Base-by-base conservation (phyloP, 495 filamentous ascomycete genomes). In the Parmelia sp. region DNA sequence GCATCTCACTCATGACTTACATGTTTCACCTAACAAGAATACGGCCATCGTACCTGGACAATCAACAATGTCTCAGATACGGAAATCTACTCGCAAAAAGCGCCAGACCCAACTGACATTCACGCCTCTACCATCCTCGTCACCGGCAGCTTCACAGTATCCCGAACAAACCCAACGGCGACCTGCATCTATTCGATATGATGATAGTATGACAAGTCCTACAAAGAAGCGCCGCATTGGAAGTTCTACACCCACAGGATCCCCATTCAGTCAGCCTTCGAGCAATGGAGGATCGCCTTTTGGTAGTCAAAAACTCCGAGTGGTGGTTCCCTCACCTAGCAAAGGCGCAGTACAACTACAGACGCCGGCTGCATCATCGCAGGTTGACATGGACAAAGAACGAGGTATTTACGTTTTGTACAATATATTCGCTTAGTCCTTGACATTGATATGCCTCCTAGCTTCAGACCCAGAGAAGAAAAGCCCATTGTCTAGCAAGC, bases 71-170 rank as follows among this genome's bases (percentile, higher is more conserved):
- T 25, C 57, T 21, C 58, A 29, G 14, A 31, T 27, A 21, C 53
- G 60, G 10, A 61, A 39, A 29, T 61, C 67, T 9, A 40, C 3
- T 2, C 60, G 64, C 27, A 71, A 72, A 63, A 80, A 79, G 68
- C 55, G 62, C 14, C 79, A 81, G 70, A 78, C 80, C 53, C 78
- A 78, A 58, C 78, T 82, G 53, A 67, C 76, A 31, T 82, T 81
- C 61, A 72, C 72, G 19, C 69, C 78, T 19, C 45, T 74, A 29
- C 63, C 70, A 36, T 69, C 72, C n/a, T 57, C 69, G 5, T 64
- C 71, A 21, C 56, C 66, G 0, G 57, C 61, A 7, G 57, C 59
- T 63, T 57, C 60, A 23, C 8, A 70, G 49, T 60, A 57, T 60
- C 35, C 67, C 61, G 14, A 67, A 68, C 6, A 68, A 68, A 21